Base-by-base conservation (phyloP, 2,329 filamentous ascomycete genomes). In the Clathrospora elynae region DNA sequence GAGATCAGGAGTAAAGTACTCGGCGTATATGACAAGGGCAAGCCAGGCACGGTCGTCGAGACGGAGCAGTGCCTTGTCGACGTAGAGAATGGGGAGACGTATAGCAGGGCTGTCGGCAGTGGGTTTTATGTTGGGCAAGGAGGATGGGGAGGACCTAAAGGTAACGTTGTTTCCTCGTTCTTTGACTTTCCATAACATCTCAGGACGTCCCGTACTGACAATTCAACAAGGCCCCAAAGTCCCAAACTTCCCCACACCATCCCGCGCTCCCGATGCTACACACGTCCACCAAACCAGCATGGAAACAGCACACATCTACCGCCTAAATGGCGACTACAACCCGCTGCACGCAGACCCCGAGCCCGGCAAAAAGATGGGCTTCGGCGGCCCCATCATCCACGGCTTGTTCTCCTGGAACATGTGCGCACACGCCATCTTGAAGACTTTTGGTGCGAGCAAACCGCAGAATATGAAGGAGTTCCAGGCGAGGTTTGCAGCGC, bases 291-390 rank as follows among this genome's bases (percentile, higher is more conserved):
- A 90, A 71, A 90, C 87, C 4, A 87, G 76, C 17, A 65, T 75
- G 38, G 83, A 91, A 74, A 88, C 88, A 4, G 83, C 88, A 6
- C 80, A 69, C 34, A 53, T 63, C 24, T 62, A 66, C 51, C 81
- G 89, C 51, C 80, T 96, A 35, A 96, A 95, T 61, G 90, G 90
- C 55, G 91, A 96, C 75, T 96, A 96, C 74, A 96, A 96, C 75
- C 91, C 90, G 18, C 83, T 96, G 23, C 90, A 96, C 68, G 90
- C 89, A 5, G 88, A 87, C 12, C 90, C 90, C 9, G 88, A 90
- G 72, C 88, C 90, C 0, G 90, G 90, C 48, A 74, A 82, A 71
- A 86, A 90, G 74, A 95, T 96, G 88, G 90, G 91, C 47, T 96
- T 95, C 58, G 88, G 89, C 18, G 90, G 90, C 22, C 78, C 83